Evolutionary conservation across 108 stramenopile genomes (phyloP).

Genomic region (Cylindrotheca fusiformis): DNA sequence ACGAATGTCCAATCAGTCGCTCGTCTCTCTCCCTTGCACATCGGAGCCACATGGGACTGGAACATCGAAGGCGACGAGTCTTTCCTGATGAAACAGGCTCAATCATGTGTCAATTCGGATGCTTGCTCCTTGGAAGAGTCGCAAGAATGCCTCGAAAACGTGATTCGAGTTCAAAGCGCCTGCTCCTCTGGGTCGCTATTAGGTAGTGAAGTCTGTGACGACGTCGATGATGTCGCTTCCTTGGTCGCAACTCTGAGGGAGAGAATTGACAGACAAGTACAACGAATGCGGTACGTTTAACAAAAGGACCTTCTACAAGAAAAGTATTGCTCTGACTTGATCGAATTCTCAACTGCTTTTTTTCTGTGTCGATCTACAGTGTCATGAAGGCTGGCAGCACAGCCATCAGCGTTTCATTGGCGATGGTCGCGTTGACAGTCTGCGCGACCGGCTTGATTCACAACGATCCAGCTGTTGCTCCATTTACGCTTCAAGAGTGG

Average conservation of each 20-base stretch:
- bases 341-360: slow-evolving; percentile 3
- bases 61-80: slow-evolving; percentile 16
- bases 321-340: no score
- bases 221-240: slow-evolving; percentile 33
- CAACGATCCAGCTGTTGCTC: slow-evolving; percentile 1
- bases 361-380: neutral
- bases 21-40: no score
- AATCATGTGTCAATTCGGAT: slow-evolving; percentile 58
- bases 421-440: neutral
- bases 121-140: slow-evolving; percentile 57
- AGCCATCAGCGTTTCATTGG: neutral
- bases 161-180: slow-evolving; percentile 44
- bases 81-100: slow-evolving; percentile 32
- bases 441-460: neutral
- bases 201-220: slow-evolving; percentile 30
- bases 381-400: slow-evolving; percentile 1
- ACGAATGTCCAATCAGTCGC: no score
- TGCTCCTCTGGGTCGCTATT: slow-evolving; percentile 42
- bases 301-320: slow-evolving; percentile 19
- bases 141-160: slow-evolving; percentile 40
- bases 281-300: slow-evolving; percentile 13
- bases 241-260: slow-evolving; percentile 52
- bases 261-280: no score
- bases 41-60: slow-evolving; percentile 6
- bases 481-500: slow-evolving; percentile 37